Percentiles rank a stretch among this genome's conserved stretches.
Evolutionary conservation across 2,329 filamentous ascomycete species (phyloP).

Genomic region (Passalora sequoiae): DNA sequence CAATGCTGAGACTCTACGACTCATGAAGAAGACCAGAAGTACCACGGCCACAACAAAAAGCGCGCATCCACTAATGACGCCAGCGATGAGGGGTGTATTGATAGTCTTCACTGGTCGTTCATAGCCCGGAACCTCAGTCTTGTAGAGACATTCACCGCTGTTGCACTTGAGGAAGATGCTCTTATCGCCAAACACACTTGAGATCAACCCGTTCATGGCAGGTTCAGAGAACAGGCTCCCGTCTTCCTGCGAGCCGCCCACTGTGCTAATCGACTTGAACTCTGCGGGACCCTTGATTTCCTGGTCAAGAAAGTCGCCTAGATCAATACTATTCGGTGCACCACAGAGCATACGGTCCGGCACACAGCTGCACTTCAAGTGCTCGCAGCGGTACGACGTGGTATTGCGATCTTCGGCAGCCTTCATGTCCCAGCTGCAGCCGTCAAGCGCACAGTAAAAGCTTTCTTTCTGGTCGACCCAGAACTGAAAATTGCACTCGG

Average conservation of each 20-base stretch:
- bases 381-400: slow-evolving; percentile 78
- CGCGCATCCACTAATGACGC: slow-evolving; percentile 79
- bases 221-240: slow-evolving; percentile 87
- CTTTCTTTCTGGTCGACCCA: slow-evolving; percentile 94
- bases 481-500: slow-evolving; percentile 93
- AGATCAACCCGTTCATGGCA: slow-evolving; percentile 85
- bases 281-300: slow-evolving; percentile 81
- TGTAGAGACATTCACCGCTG: slow-evolving; percentile 87
- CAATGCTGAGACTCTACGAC: slow-evolving; percentile 58
- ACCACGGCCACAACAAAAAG: slow-evolving; percentile 87
- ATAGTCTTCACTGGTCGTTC: slow-evolving; percentile 84
- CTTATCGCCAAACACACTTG: slow-evolving; percentile 80
- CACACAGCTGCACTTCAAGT: slow-evolving; percentile 82
- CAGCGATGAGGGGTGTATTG: slow-evolving; percentile 92
- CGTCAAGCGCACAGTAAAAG: slow-evolving; percentile 87
- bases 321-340: slow-evolving; percentile 82
- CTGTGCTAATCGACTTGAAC: slow-evolving; percentile 64
- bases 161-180: slow-evolving; percentile 80
- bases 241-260: slow-evolving; percentile 54
- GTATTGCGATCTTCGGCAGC: slow-evolving; percentile 67
- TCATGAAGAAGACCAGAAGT: slow-evolving; percentile 79
- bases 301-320: slow-evolving; percentile 79
- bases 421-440: slow-evolving; percentile 68
- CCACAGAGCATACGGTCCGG: slow-evolving; percentile 91
- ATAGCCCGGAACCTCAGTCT: slow-evolving; percentile 89